Conservation (phyloP, 495 filamentous ascomycete genomes). For the Cercophora newfieldiana region DNA sequence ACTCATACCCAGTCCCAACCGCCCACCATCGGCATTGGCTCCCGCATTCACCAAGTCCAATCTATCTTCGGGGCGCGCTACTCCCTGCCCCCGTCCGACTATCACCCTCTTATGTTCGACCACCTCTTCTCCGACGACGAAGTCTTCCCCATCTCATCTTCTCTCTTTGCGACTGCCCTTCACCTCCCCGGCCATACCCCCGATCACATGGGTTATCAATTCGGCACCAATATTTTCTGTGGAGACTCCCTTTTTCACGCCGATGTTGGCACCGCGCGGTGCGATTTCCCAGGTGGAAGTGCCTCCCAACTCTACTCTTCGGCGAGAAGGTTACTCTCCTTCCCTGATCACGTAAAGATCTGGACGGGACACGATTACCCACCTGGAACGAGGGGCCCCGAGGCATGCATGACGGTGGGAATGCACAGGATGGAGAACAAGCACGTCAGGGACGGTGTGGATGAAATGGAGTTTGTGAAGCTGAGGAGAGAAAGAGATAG, state of each 20-base stretch:
- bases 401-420: slow-evolving; percentile 49
- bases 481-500: slow-evolving; percentile 50
- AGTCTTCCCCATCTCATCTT: slow-evolving; percentile 46
- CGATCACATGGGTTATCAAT: slow-evolving; percentile 60
- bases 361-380: slow-evolving; percentile 57
- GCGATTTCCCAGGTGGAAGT: slow-evolving; percentile 60
- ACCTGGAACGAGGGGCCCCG: slow-evolving; percentile 31
- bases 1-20: slow-evolving; percentile 19
- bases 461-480: slow-evolving; percentile 51
- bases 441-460: slow-evolving; percentile 47
- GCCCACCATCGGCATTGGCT: slow-evolving; percentile 54
- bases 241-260: slow-evolving; percentile 62
- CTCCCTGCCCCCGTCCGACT: slow-evolving; percentile 42
- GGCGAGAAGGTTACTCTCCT: slow-evolving; percentile 43
- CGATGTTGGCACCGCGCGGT: slow-evolving; percentile 58
- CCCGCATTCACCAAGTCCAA: slow-evolving; percentile 56
- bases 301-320: slow-evolving; percentile 49
- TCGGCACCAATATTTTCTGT: slow-evolving; percentile 60
- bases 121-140: slow-evolving; percentile 55
- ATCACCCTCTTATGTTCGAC: slow-evolving; percentile 47
- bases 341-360: slow-evolving; percentile 49
- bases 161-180: slow-evolving; percentile 44
- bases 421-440: slow-evolving; percentile 53
- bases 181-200: slow-evolving; percentile 65
- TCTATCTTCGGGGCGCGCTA: slow-evolving; percentile 50